Conservation (phyloP, 2,329 filamentous ascomycete species). For the Scedosporium boydii region DNA sequence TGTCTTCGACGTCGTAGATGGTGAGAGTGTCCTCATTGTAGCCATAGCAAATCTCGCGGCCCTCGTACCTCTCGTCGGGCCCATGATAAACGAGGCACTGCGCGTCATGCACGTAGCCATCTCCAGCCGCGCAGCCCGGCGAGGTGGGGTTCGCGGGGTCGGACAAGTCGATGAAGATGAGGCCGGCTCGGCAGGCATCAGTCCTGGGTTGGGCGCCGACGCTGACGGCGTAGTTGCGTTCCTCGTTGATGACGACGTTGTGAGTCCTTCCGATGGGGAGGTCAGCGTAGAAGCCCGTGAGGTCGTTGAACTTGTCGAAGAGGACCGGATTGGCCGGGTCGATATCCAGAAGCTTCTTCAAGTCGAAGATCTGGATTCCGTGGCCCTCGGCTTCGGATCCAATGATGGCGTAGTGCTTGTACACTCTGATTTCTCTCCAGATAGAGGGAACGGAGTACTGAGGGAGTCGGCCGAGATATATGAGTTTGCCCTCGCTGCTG, state of each 20-base stretch:
- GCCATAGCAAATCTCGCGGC: constrained; percentile 45
- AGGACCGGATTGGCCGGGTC: constrained; percentile 26
- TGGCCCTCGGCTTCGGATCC: constrained; percentile 34
- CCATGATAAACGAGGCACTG: constrained; percentile 47
- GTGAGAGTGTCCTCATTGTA: constrained; percentile 45
- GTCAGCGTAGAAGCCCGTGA: constrained; percentile 22
- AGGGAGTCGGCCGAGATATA: constrained; percentile 32
- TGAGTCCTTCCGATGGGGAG: constrained; percentile 12
- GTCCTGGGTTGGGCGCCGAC: constrained; percentile 30
- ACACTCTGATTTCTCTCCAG: constrained; percentile 27
- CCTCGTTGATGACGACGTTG: constrained; percentile 23
- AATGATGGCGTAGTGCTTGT: constrained; percentile 20
- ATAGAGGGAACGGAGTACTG: constrained; percentile 24
- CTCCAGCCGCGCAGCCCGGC: constrained; percentile 41
- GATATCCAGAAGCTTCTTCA: constrained; percentile 40
- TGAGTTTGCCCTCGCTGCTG: constrained; percentile 26
- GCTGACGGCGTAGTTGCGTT: constrained; percentile 36
- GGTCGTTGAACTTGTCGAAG: constrained; percentile 19
- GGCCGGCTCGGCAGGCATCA: constrained; percentile 35
- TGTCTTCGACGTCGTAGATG: constrained; percentile 44
- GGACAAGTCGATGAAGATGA: constrained; percentile 49
- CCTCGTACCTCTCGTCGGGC: constrained; percentile 35
- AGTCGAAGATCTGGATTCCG: constrained; percentile 52
- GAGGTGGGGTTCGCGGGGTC: constrained; percentile 42
- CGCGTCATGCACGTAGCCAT: constrained; percentile 53